phyloP scores from a whole-genome alignment of 2,329 filamentous ascomycete genomes.

The Blastomyces gilchristii region DNA sequence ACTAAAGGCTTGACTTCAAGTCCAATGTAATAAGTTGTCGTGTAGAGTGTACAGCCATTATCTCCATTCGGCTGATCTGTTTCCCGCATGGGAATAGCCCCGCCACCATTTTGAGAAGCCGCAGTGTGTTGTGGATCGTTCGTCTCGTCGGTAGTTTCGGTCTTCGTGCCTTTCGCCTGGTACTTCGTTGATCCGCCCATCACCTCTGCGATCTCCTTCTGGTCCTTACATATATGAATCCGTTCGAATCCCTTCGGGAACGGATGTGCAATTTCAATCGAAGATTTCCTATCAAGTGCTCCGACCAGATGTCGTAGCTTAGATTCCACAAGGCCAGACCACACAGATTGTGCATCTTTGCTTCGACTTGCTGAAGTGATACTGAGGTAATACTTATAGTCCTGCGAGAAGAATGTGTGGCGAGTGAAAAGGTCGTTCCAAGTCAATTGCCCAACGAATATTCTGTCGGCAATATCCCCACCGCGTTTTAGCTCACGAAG shows the following conservation, averaged over 20 bases:
- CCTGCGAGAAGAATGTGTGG: slow-evolving; percentile 85
- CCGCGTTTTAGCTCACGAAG: slow-evolving; percentile 71
- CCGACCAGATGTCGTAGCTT: slow-evolving; percentile 80
- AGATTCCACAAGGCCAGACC: slow-evolving; percentile 88
- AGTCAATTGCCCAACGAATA: slow-evolving; percentile 61
- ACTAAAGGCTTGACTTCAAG: slow-evolving; percentile 64
- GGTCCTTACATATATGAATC: slow-evolving; percentile 56
- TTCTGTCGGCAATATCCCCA: slow-evolving; percentile 64
- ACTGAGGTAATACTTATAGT: slow-evolving; percentile 91
- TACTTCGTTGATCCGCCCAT: slow-evolving; percentile 52
- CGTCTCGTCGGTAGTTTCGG: slow-evolving; percentile 42
- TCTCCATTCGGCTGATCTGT: slow-evolving; percentile 29
- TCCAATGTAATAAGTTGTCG: slow-evolving; percentile 89
- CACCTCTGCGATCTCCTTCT: slow-evolving; percentile 52
- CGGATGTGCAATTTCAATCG: slow-evolving; percentile 73
- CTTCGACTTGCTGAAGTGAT: slow-evolving; percentile 73
- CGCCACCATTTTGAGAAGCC: slow-evolving; percentile 37
- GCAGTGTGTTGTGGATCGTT: slow-evolving; percentile 42
- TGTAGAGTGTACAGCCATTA: slow-evolving; percentile 55
- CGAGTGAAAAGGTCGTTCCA: slow-evolving; percentile 87
- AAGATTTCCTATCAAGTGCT: slow-evolving; percentile 67
- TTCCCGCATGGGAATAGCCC: slow-evolving; percentile 32
- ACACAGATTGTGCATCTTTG: slow-evolving; percentile 74
- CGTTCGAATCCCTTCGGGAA: slow-evolving; percentile 91
- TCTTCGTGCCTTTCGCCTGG: slow-evolving; percentile 45